Evolutionary conservation across 2,329 filamentous ascomycete genomes (phyloP), one percentile per base, ranked within the genome.

Genomic region (Teratosphaeria nubilosa): DNA sequence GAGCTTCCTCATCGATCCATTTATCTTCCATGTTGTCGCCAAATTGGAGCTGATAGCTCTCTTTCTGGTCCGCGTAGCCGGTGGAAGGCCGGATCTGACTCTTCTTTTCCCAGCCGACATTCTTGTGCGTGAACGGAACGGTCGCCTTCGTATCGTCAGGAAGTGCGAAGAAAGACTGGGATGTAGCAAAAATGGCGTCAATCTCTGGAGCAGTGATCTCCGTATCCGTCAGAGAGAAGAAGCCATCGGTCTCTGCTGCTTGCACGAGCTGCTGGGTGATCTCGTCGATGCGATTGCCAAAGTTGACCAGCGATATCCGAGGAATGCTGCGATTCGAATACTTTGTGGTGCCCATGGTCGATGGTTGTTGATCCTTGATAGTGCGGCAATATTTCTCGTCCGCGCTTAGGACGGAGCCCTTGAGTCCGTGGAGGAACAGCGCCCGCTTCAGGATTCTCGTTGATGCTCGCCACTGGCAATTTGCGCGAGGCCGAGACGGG

Each of bases 11-110:
- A 41, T 69, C 64, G 11, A 83, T 72, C 82, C 83, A 86, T 59
- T 73, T 70, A 51, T 74, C 76, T 13, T 76, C 68, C 76, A 82
- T 80, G 58, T 76, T 77, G 54, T 73, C 72, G n/a, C 82, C 81
- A 61, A 82, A 84, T 65, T 86, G 82, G 69, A 86, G 73, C 67
- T 85, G 82, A 65, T 85, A 83, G 11, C 78, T 82, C 68, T 86
- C 83, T 64, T 85, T 86, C 54, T 75, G 77, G 68, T 86, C 83
- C 1, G 79, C 75, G 1, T 74, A 73, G 11, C 83, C 82, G 0
- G 83, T 86, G 2, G 80, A 83, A 0, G 82, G 82, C 13, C 82
- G 77, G 51, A 85, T 72, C 64, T 85, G 82, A 7, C 77, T 74
- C 60, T 76, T 78, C 68, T 81, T 81, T 72, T 85, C 82, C 82